A percentile compares a stretch with the other conserved stretches of the same genome.
These are phyloP conservation scores for Pinus taeda DNA, from an alignment of 75 land plant genomes.

Conservation along the genomic window DNA sequence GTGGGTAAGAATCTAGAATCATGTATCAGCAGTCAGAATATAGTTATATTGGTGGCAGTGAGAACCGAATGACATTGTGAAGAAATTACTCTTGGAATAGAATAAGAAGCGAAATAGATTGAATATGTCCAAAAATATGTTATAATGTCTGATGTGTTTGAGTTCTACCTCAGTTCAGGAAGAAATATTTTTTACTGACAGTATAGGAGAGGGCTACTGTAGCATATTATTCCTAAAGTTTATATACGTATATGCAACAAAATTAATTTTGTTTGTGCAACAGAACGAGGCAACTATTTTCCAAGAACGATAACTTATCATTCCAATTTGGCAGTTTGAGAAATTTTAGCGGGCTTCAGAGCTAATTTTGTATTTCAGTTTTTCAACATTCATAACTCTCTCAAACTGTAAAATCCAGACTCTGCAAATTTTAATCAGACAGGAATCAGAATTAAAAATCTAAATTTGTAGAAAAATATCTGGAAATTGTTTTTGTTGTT, in stretches of 20 bases:
- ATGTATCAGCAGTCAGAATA: conserved; percentile 2
- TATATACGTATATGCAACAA: background rate
- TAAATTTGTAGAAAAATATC: no score
- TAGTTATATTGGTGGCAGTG: background rate
- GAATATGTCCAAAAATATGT: background rate
- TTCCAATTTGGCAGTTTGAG: background rate
- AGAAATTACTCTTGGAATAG: background rate
- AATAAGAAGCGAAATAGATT: background rate
- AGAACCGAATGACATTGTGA: background rate
- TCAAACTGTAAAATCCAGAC: no score
- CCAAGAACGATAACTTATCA: background rate
- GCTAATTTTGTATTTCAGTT: no score
- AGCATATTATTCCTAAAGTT: background rate
- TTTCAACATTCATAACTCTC: no score
- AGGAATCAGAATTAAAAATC: no score
- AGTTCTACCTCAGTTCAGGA: background rate
- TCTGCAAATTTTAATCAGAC: no score
- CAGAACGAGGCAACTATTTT: background rate
- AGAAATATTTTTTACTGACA: background rate
- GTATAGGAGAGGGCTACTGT: background rate
- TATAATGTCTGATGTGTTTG: background rate
- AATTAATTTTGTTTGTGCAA: background rate
- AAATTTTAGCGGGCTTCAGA: no score
- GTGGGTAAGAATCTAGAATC: conserved; percentile 30
- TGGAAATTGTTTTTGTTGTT: no score